Percentiles rank a stretch among this genome's conserved stretches.
Evolutionary conservation across 148 eudicot genomes (phyloP).

Genomic region (Arctostaphylos glauca): DNA sequence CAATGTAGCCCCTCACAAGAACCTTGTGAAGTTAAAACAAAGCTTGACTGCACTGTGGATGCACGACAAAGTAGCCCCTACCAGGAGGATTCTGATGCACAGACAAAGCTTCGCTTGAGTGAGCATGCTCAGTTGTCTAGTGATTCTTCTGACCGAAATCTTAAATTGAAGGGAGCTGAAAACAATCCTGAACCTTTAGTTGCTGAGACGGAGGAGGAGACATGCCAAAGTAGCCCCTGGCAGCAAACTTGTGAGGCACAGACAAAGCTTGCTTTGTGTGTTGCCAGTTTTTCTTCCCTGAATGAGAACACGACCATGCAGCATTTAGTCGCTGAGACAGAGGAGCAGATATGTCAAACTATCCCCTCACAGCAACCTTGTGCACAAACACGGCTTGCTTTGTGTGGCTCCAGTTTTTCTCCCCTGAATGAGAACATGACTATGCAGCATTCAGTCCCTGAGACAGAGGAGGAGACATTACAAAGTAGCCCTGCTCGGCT

Average conservation of each 20-base stretch:
- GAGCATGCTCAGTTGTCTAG: background rate
- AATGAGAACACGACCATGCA: background rate
- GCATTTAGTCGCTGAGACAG: background rate
- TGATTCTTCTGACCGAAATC: constrained; percentile 7
- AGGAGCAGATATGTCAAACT: constrained; percentile 7
- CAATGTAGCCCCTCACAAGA: background rate
- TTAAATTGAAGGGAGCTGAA: background rate
- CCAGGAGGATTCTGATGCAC: background rate
- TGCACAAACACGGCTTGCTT: background rate
- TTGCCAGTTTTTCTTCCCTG: background rate
- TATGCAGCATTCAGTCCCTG: background rate
- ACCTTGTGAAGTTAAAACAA: background rate
- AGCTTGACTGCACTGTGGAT: background rate
- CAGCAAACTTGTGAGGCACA: background rate
- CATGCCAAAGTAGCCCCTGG: constrained; percentile 3
- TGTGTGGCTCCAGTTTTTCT: background rate
- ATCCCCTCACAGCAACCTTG: background rate
- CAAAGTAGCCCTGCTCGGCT: constrained; percentile 6
- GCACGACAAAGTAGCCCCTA: background rate
- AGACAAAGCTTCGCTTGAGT: background rate
- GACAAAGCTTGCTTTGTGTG: background rate
- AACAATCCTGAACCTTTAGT: background rate
- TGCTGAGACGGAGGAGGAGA: constrained; percentile 1
- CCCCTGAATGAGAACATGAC: constrained; percentile 2
- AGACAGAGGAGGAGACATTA: constrained; percentile 4